Evolutionary conservation across 2,329 filamentous ascomycete species (phyloP), one percentile per base, ranked within the genome.

Genomic region (Rhexocercosporidium sp.): DNA sequence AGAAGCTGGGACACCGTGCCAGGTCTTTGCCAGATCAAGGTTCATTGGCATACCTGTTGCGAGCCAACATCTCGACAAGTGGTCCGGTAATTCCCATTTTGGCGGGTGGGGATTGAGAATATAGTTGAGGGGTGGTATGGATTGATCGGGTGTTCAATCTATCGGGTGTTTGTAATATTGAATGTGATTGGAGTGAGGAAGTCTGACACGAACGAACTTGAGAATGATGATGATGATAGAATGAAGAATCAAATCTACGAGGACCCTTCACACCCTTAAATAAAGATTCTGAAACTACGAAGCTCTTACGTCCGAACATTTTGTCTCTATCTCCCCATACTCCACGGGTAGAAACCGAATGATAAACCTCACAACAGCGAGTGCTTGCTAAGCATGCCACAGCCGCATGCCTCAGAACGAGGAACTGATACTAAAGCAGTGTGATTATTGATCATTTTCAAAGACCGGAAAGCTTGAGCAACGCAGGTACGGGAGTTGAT

Each of bases 41-140:
- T 18, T 18, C 6, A 18, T 2, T 57, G 5, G 5, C 27, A 41
- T 65, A 70, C 70, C 51, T 65, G 41, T 73, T 73, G 54, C 69
- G 71, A 51, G 66, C 59, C 18, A 73, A 51, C 69, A 72, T 72
- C 61, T 72, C 68, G 18, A 61, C 60, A 9, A 72, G 54, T 18
- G 71, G 62, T 46, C 67, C 65, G n/a, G 66, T 70, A 25, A 66
- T 49, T 31, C 31, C 39, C 70, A 72, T 72, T 51, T 70, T 72
- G 53, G 20, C 20, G 9, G 37, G 20, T 56, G 37, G 12, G 41
- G 37, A 25, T 62, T 39, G 29, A 20, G 34, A 20, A 8, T 44
- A 1, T 1, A 18, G 27, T 46, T 47, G 31, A 51, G 39, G 1
- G n/a, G 27, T 61, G 20, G 39, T 53, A 34, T 54, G 31, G 16